Percentiles rank a stretch among this genome's conserved stretches.
Evolutionary conservation across 2,329 filamentous ascomycete genomes (phyloP).

Genomic region (Coniella lustricola): DNA sequence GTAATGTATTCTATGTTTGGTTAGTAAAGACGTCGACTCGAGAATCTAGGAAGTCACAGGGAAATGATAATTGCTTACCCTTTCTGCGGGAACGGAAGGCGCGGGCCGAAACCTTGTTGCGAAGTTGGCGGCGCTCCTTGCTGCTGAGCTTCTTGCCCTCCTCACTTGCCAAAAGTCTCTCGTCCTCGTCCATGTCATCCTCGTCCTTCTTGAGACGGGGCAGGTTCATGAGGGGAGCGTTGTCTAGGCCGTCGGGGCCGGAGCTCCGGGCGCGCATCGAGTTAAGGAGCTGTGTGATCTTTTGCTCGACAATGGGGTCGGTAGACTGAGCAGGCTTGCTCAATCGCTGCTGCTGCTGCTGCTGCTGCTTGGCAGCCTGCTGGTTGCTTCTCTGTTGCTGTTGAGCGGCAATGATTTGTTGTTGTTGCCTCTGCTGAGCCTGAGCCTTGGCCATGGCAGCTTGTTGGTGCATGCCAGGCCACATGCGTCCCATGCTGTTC

Average conservation of each 20-base stretch:
- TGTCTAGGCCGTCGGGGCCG: conserved; percentile 38
- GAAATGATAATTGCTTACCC: conserved; percentile 52
- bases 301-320: conserved; percentile 78
- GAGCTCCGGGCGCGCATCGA: conserved; percentile 76
- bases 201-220: conserved; percentile 82
- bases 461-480: conserved; percentile 90
- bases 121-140: conserved; percentile 93
- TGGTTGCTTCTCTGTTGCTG: conserved; percentile 40
- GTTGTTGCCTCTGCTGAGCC: conserved; percentile 60
- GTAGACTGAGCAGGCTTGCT: conserved; percentile 44
- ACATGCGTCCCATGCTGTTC: conserved; percentile 64
- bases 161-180: conserved; percentile 81
- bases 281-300: conserved; percentile 86
- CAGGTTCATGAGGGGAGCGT: conserved; percentile 54
- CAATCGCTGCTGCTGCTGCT: conserved; percentile 35
- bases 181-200: conserved; percentile 98
- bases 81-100: conserved; percentile 98
- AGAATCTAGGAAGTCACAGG: neutral
- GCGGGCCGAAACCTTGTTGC: conserved; percentile 97
- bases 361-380: conserved; percentile 27
- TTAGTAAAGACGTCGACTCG: conserved; percentile 38
- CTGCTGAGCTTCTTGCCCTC: conserved; percentile 99
- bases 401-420: conserved; percentile 54
- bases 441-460: conserved; percentile 71
- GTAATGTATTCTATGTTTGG: conserved; percentile 79